phyloP scores from a whole-genome alignment of 208 protist genomes.

The Wallacemonas rigidus region DNA sequence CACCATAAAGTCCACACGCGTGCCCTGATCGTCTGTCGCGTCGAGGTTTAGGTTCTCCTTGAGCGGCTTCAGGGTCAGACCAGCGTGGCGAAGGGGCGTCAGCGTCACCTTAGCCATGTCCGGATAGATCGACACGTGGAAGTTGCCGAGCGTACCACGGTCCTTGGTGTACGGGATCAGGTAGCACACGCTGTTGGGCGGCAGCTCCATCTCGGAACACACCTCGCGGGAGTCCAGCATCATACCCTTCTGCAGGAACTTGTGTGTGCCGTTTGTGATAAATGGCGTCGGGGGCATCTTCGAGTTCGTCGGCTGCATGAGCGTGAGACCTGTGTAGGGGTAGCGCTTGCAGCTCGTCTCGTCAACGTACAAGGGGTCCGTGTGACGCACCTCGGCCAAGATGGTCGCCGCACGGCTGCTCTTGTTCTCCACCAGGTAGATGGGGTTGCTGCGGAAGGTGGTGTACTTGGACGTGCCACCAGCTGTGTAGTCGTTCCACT shows the following conservation, averaged over 20 bases:
- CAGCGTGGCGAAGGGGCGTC: conserved; percentile 69
- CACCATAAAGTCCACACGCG: conserved; percentile 66
- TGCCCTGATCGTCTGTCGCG: conserved; percentile 32
- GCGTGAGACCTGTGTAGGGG: conserved; percentile 76
- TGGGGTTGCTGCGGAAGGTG: conserved; percentile 86
- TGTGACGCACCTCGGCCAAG: conserved; percentile 63
- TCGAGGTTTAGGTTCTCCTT: conserved; percentile 29
- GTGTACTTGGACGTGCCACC: conserved; percentile 83
- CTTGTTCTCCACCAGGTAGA: conserved; percentile 86
- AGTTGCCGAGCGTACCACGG: conserved; percentile 62
- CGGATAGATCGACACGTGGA: conserved; percentile 83
- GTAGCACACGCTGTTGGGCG: conserved; percentile 75
- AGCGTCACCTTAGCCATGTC: conserved; percentile 77
- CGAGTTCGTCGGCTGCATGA: conserved; percentile 67
- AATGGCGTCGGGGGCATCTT: conserved; percentile 70
- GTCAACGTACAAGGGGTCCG: conserved; percentile 51
- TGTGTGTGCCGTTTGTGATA: conserved; percentile 72
- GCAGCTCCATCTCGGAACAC: conserved; percentile 76
- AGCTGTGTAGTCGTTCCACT: conserved; percentile 68
- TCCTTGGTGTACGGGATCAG: conserved; percentile 84
- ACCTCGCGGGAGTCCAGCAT: conserved; percentile 81
- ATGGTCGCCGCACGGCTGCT: conserved; percentile 60
- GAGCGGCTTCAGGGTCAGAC: conserved; percentile 57
- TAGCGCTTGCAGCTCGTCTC: conserved; percentile 70
- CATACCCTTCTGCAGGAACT: conserved; percentile 81